These are phyloP conservation scores for Suillus brevipes DNA, from an alignment of 768 basidiomycete species.

Conservation along the genomic window DNA sequence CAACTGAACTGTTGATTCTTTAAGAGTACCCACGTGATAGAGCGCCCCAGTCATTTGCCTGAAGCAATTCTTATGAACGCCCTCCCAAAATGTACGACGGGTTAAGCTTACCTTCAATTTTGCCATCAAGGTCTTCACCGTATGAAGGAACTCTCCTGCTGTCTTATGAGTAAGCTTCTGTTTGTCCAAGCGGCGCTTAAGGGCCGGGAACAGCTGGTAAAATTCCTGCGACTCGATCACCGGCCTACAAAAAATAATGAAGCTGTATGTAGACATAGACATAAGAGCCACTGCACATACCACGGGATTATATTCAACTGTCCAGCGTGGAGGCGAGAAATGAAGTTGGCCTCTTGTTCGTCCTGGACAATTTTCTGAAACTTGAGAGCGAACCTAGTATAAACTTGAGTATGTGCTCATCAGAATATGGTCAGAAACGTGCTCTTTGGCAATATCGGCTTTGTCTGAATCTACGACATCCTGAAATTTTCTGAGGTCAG, in stretches of 20 bases:
- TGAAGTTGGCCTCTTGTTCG: constrained; percentile 63
- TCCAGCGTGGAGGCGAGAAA: constrained; percentile 57
- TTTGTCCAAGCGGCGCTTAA: constrained; percentile 49
- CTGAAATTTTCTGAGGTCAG: constrained; percentile 28
- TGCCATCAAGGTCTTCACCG: constrained; percentile 65
- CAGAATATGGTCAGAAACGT: constrained; percentile 16
- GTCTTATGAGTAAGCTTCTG: constrained; percentile 49
- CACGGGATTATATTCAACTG: constrained; percentile 60
- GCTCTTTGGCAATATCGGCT: constrained; percentile 59
- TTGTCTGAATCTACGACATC: constrained; percentile 66
- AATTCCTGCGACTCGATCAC: constrained; percentile 65
- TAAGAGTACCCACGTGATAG: constrained; percentile 49
- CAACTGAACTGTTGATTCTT: not conserved
- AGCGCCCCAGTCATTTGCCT: constrained; percentile 68
- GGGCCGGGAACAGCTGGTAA: constrained; percentile 50
- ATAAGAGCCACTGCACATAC: constrained; percentile 22
- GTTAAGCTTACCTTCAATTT: constrained; percentile 52
- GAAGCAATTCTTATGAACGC: not conserved
- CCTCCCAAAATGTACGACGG: not conserved
- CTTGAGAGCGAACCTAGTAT: constrained; percentile 51
- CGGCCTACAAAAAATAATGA: constrained; percentile 32
- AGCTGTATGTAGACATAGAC: no score
- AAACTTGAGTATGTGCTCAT: not conserved
- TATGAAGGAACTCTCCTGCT: constrained; percentile 55
- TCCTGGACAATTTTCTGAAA: constrained; percentile 63